Evolutionary conservation across 2,329 filamentous ascomycete species (phyloP).

Genomic region (Pyrenochaeta sp.): DNA sequence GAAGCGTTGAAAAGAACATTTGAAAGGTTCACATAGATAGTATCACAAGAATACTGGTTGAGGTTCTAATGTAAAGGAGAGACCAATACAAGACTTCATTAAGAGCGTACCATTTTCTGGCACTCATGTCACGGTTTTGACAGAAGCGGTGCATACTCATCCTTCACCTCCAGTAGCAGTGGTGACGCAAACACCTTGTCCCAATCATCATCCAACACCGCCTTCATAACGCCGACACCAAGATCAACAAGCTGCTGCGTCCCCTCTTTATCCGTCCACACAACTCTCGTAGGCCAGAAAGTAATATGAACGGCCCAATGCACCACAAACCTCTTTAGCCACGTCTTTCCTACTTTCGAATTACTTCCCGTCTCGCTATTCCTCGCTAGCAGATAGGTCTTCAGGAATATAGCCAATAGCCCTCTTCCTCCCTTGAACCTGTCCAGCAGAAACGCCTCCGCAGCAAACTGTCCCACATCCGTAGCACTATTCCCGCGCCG

Average conservation of each 20-base stretch:
- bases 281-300: constrained; percentile 43
- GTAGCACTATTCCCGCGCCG: constrained; percentile 45
- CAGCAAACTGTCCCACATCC: constrained; percentile 49
- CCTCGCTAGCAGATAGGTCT: constrained; percentile 25
- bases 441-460: constrained; percentile 48
- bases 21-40: neutral
- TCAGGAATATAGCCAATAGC: constrained; percentile 36
- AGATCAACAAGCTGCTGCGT: constrained; percentile 35
- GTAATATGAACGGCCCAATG: constrained; percentile 48
- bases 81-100: neutral
- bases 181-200: constrained; percentile 21
- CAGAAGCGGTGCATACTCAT: constrained; percentile 7
- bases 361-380: neutral
- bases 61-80: too few relatives aligned
- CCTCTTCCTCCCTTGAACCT: constrained; percentile 39
- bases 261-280: constrained; percentile 36
- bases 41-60: too few relatives aligned
- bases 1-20: neutral
- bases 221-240: constrained; percentile 23
- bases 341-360: constrained; percentile 19
- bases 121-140: neutral
- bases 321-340: constrained; percentile 36
- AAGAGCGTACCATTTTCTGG: neutral
- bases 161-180: constrained; percentile 18
- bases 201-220: constrained; percentile 26